phyloP scores from a whole-genome alignment of 148 eudicot genomes.

The Rhododendron mucronatum region DNA sequence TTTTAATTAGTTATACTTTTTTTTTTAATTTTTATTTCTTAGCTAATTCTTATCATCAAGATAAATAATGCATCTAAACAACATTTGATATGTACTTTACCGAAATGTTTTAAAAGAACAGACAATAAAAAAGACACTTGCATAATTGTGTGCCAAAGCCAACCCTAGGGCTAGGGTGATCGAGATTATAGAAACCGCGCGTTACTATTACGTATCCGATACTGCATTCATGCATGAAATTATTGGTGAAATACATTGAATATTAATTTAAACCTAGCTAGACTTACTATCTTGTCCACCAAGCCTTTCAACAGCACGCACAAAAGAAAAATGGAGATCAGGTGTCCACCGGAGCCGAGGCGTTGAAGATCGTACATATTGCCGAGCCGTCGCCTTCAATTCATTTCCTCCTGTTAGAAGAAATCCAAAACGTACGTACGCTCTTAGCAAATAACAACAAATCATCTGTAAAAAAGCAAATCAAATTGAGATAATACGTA shows the following conservation, averaged over 20 bases:
- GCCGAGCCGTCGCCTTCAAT: slow-evolving; percentile 26
- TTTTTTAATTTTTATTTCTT: too few species aligned
- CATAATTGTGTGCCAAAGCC: neutral
- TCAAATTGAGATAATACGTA: neutral
- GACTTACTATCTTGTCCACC: slow-evolving; percentile 32
- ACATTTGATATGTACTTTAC: neutral
- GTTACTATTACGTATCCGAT: neutral
- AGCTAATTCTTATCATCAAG: neutral
- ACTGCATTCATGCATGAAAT: neutral
- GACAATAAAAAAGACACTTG: neutral
- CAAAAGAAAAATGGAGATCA: slow-evolving; percentile 23
- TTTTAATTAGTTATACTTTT: neutral
- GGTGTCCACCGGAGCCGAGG: slow-evolving; percentile 28
- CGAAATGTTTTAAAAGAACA: neutral
- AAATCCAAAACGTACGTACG: neutral
- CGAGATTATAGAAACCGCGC: neutral
- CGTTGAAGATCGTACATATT: slow-evolving; percentile 22
- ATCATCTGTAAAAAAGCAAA: neutral
- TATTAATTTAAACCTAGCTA: neutral
- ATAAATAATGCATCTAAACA: neutral
- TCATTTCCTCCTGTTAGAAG: slow-evolving; percentile 2
- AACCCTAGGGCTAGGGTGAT: neutral
- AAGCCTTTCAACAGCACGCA: slow-evolving; percentile 25
- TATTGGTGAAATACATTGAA: neutral
- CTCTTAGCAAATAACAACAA: neutral